Base-by-base conservation (phyloP, 768 basidiomycete genomes). In the Amyloporia xantha region DNA sequence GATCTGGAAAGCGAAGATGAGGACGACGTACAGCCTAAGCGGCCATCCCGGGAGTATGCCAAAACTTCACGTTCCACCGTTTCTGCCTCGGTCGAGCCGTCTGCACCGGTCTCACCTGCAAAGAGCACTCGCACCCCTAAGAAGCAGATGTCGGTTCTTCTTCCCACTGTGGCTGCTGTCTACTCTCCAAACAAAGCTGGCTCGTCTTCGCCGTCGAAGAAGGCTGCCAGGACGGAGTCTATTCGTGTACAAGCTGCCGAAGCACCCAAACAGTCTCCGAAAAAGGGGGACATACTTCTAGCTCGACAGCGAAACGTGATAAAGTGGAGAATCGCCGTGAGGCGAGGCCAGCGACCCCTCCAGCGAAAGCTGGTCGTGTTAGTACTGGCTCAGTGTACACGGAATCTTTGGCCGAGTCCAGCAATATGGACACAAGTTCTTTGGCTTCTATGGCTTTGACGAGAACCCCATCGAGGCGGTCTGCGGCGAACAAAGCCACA, bases 401-500 rank as follows among this genome's bases (percentile, higher is more conserved):
- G 45, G 40, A 9, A 42, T 48, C 55, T 12, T 56, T 51, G 33
- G 53, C 54, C 13, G 64, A 59, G 2, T 54, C 54, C 15, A 63
- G 56, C 44, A 36, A 33, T 1, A 40, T 53, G 11, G 41, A 43
- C 11, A 46, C 45, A 21, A 53, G 48, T 24, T 51, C 59, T 39
- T 46, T n/a, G n/a, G n/a, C n/a, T n/a, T n/a, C n/a, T n/a, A 19
- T 43, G 15, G 54, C 52, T 5, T 21, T 56, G 25, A 47, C 41
- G 20, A 52, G 62, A n/a, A 54, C 57, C 41, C 47, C 51, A n/a
- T 58, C 62, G 26, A 54, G 41, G 63, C 81, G 73, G 57, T 71
- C 66, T 55, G 91, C 72, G 59, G 79, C 69, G 52, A 81, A 60
- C 65, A 77, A 68, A 47, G 79, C 78, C 7, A 69, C 63, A 3